Conservation (phyloP, 768 basidiomycete genomes). For the Amylocystis lapponica region DNA sequence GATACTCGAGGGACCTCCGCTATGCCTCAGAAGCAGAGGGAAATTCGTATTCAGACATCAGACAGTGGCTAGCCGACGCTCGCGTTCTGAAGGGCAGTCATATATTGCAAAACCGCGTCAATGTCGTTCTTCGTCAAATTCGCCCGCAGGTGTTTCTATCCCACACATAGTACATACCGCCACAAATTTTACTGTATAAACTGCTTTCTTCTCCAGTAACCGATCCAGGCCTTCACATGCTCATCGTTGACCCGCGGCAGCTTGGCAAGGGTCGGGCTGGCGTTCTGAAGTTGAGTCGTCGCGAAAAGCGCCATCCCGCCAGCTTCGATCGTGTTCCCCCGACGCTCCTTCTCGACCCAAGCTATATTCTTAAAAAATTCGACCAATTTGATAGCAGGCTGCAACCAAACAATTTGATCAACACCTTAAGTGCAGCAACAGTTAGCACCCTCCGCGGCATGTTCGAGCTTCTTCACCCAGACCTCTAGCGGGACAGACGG, state of each 20-base stretch:
- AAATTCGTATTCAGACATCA: no score
- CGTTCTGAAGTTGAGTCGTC: conserved; percentile 5
- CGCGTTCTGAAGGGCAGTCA: no score
- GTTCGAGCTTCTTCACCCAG: conserved; percentile 3
- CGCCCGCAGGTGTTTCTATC: no score
- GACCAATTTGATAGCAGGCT: conserved; percentile 5
- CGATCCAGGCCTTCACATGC: conserved; percentile 11
- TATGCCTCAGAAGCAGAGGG: no score
- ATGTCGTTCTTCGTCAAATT: no score
- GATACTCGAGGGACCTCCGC: background rate
- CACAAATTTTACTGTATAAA: no score
- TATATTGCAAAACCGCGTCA: no score
- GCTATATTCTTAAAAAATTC: background rate
- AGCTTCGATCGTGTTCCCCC: background rate
- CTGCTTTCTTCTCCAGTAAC: conserved; percentile 10
- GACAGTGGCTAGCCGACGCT: no score
- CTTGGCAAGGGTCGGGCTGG: conserved; percentile 7
- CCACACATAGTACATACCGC: no score
- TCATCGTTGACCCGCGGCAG: conserved; percentile 8
- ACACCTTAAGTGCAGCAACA: background rate
- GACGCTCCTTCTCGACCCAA: background rate
- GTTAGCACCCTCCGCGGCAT: background rate
- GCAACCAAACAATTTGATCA: no score
- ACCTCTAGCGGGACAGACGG: background rate
- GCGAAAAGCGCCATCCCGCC: conserved; percentile 2